Evolutionary conservation across 1,139 yeast species (phyloP), one percentile per base, ranked within the genome.

Genomic region (Debaryomyces fabryi): DNA sequence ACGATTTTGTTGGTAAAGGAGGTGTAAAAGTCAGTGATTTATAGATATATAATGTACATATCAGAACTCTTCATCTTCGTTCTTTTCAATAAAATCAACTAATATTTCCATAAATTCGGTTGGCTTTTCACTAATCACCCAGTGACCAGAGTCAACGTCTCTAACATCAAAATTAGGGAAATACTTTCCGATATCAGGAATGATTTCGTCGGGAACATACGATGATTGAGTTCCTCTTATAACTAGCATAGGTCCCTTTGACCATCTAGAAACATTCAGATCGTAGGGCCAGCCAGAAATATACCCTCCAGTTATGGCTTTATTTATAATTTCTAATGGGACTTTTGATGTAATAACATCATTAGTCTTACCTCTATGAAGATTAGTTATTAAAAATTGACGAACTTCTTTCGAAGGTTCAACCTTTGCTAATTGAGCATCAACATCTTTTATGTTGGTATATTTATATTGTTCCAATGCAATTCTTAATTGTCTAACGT

Each of bases 91-190:
- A 69, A 82, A 88, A 30, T 82, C 84, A 15, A 71, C 71, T 20
- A 87, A 79, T 6, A 69, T 69, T 4, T 76, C 81, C 41, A 85
- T 71, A 54, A 90, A 88, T 58, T 83, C 92, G 4, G 70, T 57
- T 0, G 96, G 96, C 55, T 85, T 83, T 58, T 89, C 96, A 49
- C 88, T 82, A 56, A 87, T 87, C 21, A 89, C 81, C 97, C 97
- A 93, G 67, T 93, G 99, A 1, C 97, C 97, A 2, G 91, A 81
- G 23, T 88, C 85, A 27, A 93, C 73, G 58, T 88, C 96, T 44
- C 80, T 74, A 10, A 88, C 69, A 51, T 82, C 88, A 61, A 91
- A 91, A 42, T 76, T 72, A 0, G 98, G 97, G 70, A 91, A 93
- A 59, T 81, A 88, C 49, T 73, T 71, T 1, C 95, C 96, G 48